These are phyloP conservation scores for Tetracladium maxilliforme DNA, from an alignment of 2,329 filamentous ascomycete species.

Conservation along the genomic window DNA sequence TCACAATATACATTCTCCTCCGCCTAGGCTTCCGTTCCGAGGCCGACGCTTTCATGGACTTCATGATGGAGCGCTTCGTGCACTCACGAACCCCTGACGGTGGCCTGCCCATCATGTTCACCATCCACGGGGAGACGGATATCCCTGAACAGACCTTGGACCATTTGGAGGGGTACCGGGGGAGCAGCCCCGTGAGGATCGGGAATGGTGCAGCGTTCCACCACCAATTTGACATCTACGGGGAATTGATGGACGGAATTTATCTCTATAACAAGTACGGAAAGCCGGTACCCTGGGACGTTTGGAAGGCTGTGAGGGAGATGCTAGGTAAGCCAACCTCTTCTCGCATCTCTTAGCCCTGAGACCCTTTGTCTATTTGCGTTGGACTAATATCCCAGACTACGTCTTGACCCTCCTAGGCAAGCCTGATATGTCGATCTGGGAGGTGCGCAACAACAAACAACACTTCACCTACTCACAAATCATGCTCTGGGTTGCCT, in stretches of 20 bases:
- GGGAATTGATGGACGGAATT: conserved; percentile 63
- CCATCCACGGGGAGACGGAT: conserved; percentile 59
- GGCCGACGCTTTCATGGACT: conserved; percentile 65
- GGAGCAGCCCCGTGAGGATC: conserved; percentile 58
- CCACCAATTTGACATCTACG: conserved; percentile 67
- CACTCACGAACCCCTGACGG: conserved; percentile 43
- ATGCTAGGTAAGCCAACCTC: conserved; percentile 32
- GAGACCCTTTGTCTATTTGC: conserved; percentile 8
- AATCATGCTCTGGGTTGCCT: conserved; percentile 70
- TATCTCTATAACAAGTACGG: conserved; percentile 72
- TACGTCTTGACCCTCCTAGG: too few relatives aligned
- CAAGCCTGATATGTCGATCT: conserved; percentile 70
- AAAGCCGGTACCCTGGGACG: conserved; percentile 62
- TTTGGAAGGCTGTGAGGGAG: conserved; percentile 56
- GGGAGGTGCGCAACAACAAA: conserved; percentile 64
- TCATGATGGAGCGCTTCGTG: conserved; percentile 58
- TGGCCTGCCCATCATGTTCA: conserved; percentile 68
- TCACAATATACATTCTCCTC: conserved; percentile 65
- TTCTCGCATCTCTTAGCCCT: conserved; percentile 4
- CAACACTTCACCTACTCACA: conserved; percentile 74
- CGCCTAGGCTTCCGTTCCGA: conserved; percentile 63
- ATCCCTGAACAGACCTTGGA: conserved; percentile 40
- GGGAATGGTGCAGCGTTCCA: conserved; percentile 67
- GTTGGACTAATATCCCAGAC: conserved; percentile 10
- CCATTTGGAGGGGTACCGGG: conserved; percentile 60